A percentile compares a stretch with the other conserved stretches of the same genome.
Evolutionary conservation across 805 yeast genomes (phyloP).

Genomic region (Spathaspora gorwiae): DNA sequence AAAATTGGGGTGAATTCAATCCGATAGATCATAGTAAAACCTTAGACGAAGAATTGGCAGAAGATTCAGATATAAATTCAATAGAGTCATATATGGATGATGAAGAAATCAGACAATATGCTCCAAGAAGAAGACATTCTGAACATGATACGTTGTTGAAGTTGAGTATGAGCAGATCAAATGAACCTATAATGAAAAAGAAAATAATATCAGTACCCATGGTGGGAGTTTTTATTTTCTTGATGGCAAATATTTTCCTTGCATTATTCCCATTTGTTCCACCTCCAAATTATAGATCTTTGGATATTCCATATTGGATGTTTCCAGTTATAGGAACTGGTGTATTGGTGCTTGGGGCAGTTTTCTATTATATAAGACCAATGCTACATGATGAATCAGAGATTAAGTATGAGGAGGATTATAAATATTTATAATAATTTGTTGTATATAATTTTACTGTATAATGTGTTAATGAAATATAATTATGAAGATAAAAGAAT

Average conservation of each 20-base stretch:
- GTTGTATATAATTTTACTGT: not conserved
- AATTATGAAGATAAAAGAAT: conserved; percentile 23
- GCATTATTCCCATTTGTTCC: conserved; percentile 55
- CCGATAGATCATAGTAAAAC: conserved; percentile 5
- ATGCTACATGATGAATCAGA: conserved; percentile 1
- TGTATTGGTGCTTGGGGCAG: conserved; percentile 40
- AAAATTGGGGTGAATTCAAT: conserved; percentile 36
- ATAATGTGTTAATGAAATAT: too few relatives aligned
- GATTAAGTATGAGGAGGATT: conserved; percentile 11
- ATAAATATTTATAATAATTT: not conserved
- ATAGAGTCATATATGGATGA: conserved; percentile 2
- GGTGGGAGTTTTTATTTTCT: conserved; percentile 31
- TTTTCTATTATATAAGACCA: conserved; percentile 16
- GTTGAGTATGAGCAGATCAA: conserved; percentile 9
- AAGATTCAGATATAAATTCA: not conserved
- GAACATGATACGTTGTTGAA: conserved; percentile 1
- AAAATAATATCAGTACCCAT: conserved; percentile 21
- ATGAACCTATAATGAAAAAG: not conserved
- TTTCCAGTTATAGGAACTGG: conserved; percentile 52
- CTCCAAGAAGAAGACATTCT: conserved; percentile 4
- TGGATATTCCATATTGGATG: conserved; percentile 50
- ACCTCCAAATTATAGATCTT: conserved; percentile 36
- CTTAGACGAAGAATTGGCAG: not conserved
- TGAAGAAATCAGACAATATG: conserved; percentile 1
- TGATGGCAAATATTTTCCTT: conserved; percentile 44